Evolutionary conservation across 257 asterid species (phyloP).

Genomic region (Nicotiana sylvestris): DNA sequence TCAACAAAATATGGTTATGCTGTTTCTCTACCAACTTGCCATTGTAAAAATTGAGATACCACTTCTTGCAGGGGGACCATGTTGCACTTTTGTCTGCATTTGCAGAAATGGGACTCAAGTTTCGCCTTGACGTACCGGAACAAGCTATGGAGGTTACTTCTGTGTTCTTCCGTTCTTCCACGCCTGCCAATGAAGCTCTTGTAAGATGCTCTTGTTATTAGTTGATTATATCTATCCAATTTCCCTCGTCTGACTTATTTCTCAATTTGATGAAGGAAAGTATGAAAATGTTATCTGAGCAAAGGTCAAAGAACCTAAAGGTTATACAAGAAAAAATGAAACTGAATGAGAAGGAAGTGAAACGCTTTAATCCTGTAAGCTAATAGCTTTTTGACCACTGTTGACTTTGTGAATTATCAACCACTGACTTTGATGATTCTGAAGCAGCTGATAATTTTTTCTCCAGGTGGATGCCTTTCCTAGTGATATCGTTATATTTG

Average conservation of each 20-base stretch:
- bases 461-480: conserved; percentile 97
- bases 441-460: conserved; percentile 17
- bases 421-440: not conserved
- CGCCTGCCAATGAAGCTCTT: conserved; percentile 78
- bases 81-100: conserved; percentile 92
- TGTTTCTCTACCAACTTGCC: not conserved
- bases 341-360: conserved; percentile 74
- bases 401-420: conserved; percentile 5
- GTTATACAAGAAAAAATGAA: conserved; percentile 81
- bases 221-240: not conserved
- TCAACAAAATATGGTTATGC: not conserved
- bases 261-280: conserved; percentile 53
- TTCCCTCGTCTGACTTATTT: conserved; percentile 21
- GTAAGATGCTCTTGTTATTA: conserved; percentile 39
- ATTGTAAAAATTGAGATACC: conserved; percentile 6
- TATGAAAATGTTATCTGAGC: conserved; percentile 67
- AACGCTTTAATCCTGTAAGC: conserved; percentile 95
- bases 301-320: conserved; percentile 69
- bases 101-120: conserved; percentile 89
- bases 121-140: conserved; percentile 92
- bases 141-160: conserved; percentile 88
- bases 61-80: conserved; percentile 79
- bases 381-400: conserved; percentile 14
- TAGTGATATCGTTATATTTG: conserved; percentile 90
- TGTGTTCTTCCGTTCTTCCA: conserved; percentile 80